These are phyloP conservation scores for Saccharomyces kudriavzevii DNA, from an alignment of 805 yeast species.

Conservation along the genomic window DNA sequence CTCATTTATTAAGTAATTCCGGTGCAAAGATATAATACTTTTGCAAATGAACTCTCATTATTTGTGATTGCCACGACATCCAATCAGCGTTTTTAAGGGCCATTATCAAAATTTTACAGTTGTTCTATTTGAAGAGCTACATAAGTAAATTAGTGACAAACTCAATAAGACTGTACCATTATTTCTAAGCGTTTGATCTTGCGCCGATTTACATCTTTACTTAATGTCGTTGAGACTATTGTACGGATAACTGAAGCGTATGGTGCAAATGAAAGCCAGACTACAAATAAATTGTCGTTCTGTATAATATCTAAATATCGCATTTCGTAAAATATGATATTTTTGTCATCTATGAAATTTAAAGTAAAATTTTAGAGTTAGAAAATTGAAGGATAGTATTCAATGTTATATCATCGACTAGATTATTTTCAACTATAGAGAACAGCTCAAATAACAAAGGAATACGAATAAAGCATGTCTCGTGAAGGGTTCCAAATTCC, in stretches of 20 bases:
- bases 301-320: not conserved
- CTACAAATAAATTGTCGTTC: not conserved
- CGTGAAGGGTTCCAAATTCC: conserved; percentile 89
- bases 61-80: too few relatives aligned
- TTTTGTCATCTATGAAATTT: not conserved
- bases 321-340: not conserved
- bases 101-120: too few relatives aligned
- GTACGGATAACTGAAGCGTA: not conserved
- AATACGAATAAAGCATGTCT: conserved; percentile 29
- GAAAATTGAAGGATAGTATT: not conserved
- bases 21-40: too few relatives aligned
- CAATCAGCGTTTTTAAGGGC: too few relatives aligned
- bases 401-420: not conserved
- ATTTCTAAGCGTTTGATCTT: not conserved
- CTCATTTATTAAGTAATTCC: too few relatives aligned
- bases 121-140: too few relatives aligned
- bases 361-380: not conserved
- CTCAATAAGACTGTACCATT: too few relatives aligned
- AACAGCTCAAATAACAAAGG: not conserved
- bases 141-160: not conserved
- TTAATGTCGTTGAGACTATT: not conserved
- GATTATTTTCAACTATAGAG: not conserved
- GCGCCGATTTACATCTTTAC: not conserved
- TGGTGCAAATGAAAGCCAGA: too few relatives aligned
- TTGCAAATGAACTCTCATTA: too few relatives aligned